Evolutionary conservation across 73 alveolate species (phyloP).

Genomic region (Paramecium pentaurelia): DNA sequence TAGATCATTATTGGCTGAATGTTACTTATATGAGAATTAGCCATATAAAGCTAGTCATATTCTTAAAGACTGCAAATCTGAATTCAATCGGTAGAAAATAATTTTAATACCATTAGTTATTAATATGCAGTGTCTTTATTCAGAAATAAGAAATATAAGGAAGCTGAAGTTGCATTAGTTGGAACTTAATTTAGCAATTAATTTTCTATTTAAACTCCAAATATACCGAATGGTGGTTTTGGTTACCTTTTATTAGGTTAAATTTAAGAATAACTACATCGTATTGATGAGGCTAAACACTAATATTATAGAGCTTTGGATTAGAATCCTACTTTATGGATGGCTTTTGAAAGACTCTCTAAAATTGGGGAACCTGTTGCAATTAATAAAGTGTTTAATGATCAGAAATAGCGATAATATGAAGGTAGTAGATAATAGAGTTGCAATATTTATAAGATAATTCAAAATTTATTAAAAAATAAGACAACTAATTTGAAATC

Average conservation of each 20-base stretch:
- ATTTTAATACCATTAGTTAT: slow-evolving; percentile 60
- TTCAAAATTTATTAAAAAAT: background rate
- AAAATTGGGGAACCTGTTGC: slow-evolving; percentile 60
- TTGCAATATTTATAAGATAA: slow-evolving; percentile 9
- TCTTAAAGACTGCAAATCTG: slow-evolving; percentile 76
- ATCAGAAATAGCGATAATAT: background rate
- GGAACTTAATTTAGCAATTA: slow-evolving; percentile 53
- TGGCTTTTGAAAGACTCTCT: slow-evolving; percentile 90
- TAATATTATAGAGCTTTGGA: slow-evolving; percentile 79
- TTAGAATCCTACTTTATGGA: slow-evolving; percentile 94
- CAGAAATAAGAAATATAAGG: slow-evolving; percentile 78
- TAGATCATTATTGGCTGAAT: slow-evolving; percentile 84
- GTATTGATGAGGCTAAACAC: slow-evolving; percentile 84
- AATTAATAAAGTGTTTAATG: slow-evolving; percentile 23
- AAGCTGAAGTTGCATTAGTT: slow-evolving; percentile 90
- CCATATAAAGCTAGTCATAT: slow-evolving; percentile 93
- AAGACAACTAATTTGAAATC: background rate
- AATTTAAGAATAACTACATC: slow-evolving; percentile 75
- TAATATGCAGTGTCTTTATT: slow-evolving; percentile 83
- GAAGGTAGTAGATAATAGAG: background rate
- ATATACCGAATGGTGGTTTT: slow-evolving; percentile 94
- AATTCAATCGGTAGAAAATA: slow-evolving; percentile 62
- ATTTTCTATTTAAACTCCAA: slow-evolving; percentile 10
- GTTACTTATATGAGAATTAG: slow-evolving; percentile 86
- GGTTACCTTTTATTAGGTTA: slow-evolving; percentile 88